A percentile compares a stretch with the other conserved stretches of the same genome.
phyloP scores from a whole-genome alignment of 768 basidiomycete genomes.

The Termitomyces sp. region DNA sequence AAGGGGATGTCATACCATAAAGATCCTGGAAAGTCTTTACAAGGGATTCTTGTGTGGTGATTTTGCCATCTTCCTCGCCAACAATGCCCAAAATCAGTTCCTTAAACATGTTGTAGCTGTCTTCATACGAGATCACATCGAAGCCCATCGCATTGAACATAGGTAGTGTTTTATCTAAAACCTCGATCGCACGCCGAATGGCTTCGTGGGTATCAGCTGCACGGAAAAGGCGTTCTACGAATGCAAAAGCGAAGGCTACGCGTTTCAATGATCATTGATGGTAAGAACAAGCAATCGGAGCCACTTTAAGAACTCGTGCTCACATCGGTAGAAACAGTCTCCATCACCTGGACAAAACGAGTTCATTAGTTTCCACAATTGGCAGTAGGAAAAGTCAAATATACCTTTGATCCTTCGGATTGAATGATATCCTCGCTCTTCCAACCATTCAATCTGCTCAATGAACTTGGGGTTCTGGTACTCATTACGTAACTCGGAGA shows the following conservation, averaged over 20 bases:
- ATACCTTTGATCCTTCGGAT: constrained; percentile 72
- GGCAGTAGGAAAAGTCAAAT: constrained; percentile 12
- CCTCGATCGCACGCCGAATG: constrained; percentile 46
- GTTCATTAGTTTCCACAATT: not conserved
- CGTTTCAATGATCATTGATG: constrained; percentile 1
- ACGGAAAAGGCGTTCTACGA: constrained; percentile 66
- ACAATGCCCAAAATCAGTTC: constrained; percentile 45
- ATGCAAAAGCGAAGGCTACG: constrained; percentile 81
- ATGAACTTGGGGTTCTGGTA: constrained; percentile 66
- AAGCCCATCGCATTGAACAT: constrained; percentile 59
- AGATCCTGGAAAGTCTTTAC: constrained; percentile 52
- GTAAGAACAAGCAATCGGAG: not conserved
- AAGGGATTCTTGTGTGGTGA: constrained; percentile 34
- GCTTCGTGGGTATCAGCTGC: constrained; percentile 40
- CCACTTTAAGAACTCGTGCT: constrained; percentile 17
- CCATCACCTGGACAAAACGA: constrained; percentile 61
- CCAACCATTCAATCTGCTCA: constrained; percentile 73
- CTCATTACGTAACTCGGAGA: constrained; percentile 56
- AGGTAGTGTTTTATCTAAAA: constrained; percentile 44
- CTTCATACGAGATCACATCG: constrained; percentile 65
- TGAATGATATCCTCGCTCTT: constrained; percentile 54
- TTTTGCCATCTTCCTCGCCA: constrained; percentile 27
- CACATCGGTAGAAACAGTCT: constrained; percentile 90
- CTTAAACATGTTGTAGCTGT: constrained; percentile 67
- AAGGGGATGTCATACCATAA: constrained; percentile 33